phyloP scores from a whole-genome alignment of 768 basidiomycete species.

The Calvatia gigantea region DNA sequence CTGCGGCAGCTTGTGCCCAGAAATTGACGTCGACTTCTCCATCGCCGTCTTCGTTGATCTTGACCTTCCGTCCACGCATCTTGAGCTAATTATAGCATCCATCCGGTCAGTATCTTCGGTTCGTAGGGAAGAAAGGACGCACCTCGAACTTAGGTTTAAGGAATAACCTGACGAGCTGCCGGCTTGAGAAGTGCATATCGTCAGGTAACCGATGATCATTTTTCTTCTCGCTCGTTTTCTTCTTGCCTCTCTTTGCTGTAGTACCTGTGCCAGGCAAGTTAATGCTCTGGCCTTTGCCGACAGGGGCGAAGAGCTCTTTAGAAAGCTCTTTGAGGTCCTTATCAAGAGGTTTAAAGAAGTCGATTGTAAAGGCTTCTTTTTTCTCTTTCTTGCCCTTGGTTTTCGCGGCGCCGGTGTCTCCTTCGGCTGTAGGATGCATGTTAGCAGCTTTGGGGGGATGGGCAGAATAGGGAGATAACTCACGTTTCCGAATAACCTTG shows the following conservation, averaged over 20 bases:
- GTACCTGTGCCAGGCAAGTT: slow-evolving; percentile 57
- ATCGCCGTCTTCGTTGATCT: slow-evolving; percentile 58
- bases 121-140: slow-evolving; percentile 23
- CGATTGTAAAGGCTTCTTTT: slow-evolving; percentile 82
- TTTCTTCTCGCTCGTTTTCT: slow-evolving; percentile 60
- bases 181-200: slow-evolving; percentile 95
- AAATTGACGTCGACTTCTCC: slow-evolving; percentile 95
- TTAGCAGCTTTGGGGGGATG: slow-evolving; percentile 1
- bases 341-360: slow-evolving; percentile 62
- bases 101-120: slow-evolving; percentile 7
- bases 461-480: slow-evolving; percentile 21
- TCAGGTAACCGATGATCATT: slow-evolving; percentile 84
- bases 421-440: slow-evolving; percentile 24
- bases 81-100: slow-evolving; percentile 53
- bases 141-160: slow-evolving; percentile 95
- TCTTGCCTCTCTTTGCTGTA: slow-evolving; percentile 41
- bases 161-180: slow-evolving; percentile 88
- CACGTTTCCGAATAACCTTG: slow-evolving; percentile 76
- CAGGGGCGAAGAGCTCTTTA: slow-evolving; percentile 77
- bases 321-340: slow-evolving; percentile 58
- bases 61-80: slow-evolving; percentile 75
- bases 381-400: slow-evolving; percentile 54
- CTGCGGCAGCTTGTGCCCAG: slow-evolving; percentile 94
- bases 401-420: slow-evolving; percentile 47
- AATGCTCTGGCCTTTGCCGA: slow-evolving; percentile 65